These are phyloP conservation scores for Ogataea zsoltii DNA, from an alignment of 805 yeast genomes.

Conservation along the genomic window DNA sequence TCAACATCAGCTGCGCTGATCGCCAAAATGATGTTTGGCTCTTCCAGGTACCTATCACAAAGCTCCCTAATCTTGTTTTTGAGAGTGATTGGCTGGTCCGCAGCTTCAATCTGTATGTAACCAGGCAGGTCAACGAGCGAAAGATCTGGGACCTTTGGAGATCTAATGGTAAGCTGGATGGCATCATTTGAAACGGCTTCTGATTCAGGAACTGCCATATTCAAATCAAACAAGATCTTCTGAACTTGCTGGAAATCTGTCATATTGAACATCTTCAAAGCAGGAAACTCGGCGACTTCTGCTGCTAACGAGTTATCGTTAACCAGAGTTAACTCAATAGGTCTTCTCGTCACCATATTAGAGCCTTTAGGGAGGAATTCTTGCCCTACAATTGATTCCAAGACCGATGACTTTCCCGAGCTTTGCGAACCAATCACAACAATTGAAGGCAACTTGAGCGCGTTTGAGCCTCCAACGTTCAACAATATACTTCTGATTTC, in stretches of 20 bases:
- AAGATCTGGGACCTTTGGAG: constrained; percentile 89
- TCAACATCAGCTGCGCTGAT: constrained; percentile 98
- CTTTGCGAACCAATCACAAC: constrained; percentile 98
- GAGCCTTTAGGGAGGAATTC: constrained; percentile 96
- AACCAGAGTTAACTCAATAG: constrained; percentile 90
- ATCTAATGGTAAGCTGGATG: constrained; percentile 85
- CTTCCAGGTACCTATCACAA: constrained; percentile 82
- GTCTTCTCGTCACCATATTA: constrained; percentile 97
- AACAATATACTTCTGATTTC: constrained; percentile 83
- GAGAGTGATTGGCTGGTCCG: constrained; percentile 88
- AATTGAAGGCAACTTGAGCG: constrained; percentile 85
- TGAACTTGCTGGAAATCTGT: constrained; percentile 90
- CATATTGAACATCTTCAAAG: constrained; percentile 74
- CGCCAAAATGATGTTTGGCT: constrained; percentile 93
- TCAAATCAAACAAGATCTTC: constrained; percentile 79
- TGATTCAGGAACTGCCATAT: constrained; percentile 84
- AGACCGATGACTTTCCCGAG: constrained; percentile 94
- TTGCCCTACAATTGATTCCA: constrained; percentile 96
- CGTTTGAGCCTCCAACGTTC: constrained; percentile 69
- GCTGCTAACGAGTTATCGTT: constrained; percentile 80
- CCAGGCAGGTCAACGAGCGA: constrained; percentile 97
- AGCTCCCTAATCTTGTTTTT: constrained; percentile 75
- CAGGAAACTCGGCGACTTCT: constrained; percentile 92
- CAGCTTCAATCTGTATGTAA: constrained; percentile 93
- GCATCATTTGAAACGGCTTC: constrained; percentile 94